phyloP scores from a whole-genome alignment of 305 asterid species.

The Rubia balearica region DNA sequence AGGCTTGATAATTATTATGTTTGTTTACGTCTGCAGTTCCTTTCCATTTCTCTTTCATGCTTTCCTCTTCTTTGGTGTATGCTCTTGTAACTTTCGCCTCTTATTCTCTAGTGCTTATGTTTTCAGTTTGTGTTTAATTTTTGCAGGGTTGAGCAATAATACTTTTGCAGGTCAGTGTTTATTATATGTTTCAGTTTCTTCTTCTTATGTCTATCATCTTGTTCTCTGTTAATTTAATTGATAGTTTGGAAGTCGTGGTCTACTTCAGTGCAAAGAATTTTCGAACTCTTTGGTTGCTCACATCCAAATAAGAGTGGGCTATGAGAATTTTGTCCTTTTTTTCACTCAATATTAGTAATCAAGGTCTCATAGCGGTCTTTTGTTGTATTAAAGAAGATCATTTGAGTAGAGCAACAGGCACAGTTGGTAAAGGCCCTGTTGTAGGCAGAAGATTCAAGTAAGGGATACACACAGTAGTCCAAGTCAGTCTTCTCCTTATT shows the following conservation, averaged over 20 bases:
- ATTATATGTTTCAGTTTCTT: neutral
- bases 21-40: neutral
- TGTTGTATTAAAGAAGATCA: neutral
- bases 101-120: neutral
- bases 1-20: neutral
- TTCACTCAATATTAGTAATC: neutral
- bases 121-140: constrained; percentile 15
- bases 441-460: neutral
- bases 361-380: neutral
- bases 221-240: neutral
- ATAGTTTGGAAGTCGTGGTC: neutral
- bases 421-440: neutral
- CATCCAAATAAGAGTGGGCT: neutral
- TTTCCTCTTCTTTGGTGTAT: neutral
- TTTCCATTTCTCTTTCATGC: neutral
- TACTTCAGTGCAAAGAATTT: neutral
- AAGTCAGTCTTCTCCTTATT: neutral
- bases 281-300: neutral
- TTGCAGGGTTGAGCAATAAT: constrained; percentile 69
- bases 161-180: constrained; percentile 56
- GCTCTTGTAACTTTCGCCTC: neutral
- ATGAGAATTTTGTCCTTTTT: neutral
- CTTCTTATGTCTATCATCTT: neutral
- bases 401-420: neutral
- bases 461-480: neutral